These are phyloP conservation scores for Piper betle DNA, from an alignment of 164 flowering plant species.

Conservation along the genomic window DNA sequence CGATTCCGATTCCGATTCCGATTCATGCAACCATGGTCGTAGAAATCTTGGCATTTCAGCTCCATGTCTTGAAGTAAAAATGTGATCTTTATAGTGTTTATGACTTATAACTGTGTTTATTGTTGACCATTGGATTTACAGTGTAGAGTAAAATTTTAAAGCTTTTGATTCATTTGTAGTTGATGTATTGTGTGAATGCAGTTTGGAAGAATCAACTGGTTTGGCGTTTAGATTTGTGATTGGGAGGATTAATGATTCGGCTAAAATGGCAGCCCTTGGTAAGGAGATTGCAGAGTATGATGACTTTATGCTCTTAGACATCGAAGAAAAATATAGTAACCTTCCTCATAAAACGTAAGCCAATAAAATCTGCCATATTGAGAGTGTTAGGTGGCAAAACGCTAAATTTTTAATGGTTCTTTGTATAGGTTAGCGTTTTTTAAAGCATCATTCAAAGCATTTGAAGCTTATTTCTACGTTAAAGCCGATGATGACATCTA, in stretches of 20 bases:
- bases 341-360: slow-evolving; percentile 97
- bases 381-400: neutral
- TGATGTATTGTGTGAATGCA: slow-evolving; percentile 16
- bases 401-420: neutral
- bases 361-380: neutral
- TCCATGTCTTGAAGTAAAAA: neutral
- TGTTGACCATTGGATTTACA: neutral
- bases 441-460: slow-evolving; percentile 76
- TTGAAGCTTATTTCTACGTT: slow-evolving; percentile 83
- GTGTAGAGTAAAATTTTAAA: too few relatives aligned
- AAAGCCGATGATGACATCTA: slow-evolving; percentile 97
- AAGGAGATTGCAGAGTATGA: slow-evolving; percentile 75
- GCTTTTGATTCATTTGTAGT: neutral
- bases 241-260: slow-evolving; percentile 53
- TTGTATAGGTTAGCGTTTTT: slow-evolving; percentile 64
- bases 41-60: too few relatives aligned
- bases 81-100: neutral
- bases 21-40: too few relatives aligned
- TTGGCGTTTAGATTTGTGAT: slow-evolving; percentile 86
- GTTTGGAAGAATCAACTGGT: slow-evolving; percentile 94
- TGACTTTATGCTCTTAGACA: slow-evolving; percentile 79
- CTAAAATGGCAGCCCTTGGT: slow-evolving; percentile 68
- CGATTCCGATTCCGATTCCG: too few relatives aligned
- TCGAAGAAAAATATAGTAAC: slow-evolving; percentile 83
- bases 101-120: neutral